A percentile compares a stretch with the other conserved stretches of the same genome.
Evolutionary conservation across 768 basidiomycete species (phyloP).

Genomic region (Boletus pseudopeckii): DNA sequence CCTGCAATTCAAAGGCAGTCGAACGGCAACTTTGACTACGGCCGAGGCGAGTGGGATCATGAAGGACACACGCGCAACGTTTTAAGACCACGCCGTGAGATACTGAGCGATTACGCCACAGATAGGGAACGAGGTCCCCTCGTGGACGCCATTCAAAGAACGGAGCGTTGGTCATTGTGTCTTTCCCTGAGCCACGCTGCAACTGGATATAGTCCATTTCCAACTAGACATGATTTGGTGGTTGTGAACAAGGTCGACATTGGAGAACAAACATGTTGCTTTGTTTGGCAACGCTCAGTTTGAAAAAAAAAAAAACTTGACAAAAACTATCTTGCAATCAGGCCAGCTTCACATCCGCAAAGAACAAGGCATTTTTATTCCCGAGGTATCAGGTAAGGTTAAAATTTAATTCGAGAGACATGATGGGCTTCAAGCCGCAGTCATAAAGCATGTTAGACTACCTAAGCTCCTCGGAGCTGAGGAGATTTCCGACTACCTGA

Average conservation of each 20-base stretch:
- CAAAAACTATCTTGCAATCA: not conserved
- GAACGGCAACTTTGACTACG: not conserved
- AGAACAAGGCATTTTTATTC: not conserved
- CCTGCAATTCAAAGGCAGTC: not conserved
- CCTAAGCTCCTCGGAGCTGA: slow-evolving; percentile 26
- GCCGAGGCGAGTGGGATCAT: slow-evolving; percentile 1
- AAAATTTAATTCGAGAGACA: not conserved
- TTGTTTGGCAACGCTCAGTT: not conserved
- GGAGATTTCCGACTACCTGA: slow-evolving; percentile 14
- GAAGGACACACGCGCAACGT: slow-evolving; percentile 10
- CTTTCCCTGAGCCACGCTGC: slow-evolving; percentile 8
- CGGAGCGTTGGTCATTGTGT: not conserved
- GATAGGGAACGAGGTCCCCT: slow-evolving; percentile 27
- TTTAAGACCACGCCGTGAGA: slow-evolving; percentile 21
- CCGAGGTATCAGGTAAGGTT: not conserved
- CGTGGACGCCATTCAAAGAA: slow-evolving; percentile 20
- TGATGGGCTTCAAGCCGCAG: slow-evolving; percentile 22
- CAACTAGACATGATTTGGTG: not conserved
- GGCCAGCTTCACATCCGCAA: no score
- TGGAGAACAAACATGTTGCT: not conserved
- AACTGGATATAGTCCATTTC: not conserved
- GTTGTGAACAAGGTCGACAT: not conserved
- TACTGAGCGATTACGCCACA: slow-evolving; percentile 23
- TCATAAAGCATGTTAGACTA: slow-evolving; percentile 34
- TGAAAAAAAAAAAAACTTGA: no score